Evolutionary conservation across 1,284 basidiomycete genomes (phyloP).

Genomic region (Ceratobasidium sp.): DNA sequence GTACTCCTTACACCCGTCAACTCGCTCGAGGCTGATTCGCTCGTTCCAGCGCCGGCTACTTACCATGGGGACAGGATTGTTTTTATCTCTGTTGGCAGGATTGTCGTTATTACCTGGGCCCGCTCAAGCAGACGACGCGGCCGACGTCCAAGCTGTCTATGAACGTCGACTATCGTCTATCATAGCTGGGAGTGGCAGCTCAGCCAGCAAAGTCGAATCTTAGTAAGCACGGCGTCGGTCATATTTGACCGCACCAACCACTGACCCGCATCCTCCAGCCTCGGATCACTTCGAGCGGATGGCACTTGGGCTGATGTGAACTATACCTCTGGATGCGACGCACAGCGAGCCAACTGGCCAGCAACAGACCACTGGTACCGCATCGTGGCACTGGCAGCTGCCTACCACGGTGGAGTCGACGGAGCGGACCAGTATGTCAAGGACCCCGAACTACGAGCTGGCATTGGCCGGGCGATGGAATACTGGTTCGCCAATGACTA

Average conservation of each 20-base stretch:
- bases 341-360: constrained; percentile 71
- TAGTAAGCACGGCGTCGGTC: neutral
- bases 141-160: no score
- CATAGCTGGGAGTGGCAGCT: neutral
- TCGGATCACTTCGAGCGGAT: neutral
- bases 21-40: no score
- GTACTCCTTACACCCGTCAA: no score
- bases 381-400: constrained; percentile 55
- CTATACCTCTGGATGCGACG: constrained; percentile 65
- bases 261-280: neutral
- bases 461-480: constrained; percentile 61
- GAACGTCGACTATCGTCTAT: constrained; percentile 29
- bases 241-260: no score
- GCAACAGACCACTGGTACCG: constrained; percentile 64
- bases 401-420: constrained; percentile 16
- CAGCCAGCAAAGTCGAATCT: neutral
- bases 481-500: constrained; percentile 73
- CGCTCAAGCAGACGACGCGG: no score
- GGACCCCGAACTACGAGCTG: constrained; percentile 51
- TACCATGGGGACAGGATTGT: no score
- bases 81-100: no score
- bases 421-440: constrained; percentile 50
- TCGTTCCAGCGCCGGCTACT: no score
- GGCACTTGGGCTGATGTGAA: constrained; percentile 53
- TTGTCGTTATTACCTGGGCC: no score